These are phyloP conservation scores for Solanum medicagineum DNA, from an alignment of 257 asterid genomes.

Conservation along the genomic window DNA sequence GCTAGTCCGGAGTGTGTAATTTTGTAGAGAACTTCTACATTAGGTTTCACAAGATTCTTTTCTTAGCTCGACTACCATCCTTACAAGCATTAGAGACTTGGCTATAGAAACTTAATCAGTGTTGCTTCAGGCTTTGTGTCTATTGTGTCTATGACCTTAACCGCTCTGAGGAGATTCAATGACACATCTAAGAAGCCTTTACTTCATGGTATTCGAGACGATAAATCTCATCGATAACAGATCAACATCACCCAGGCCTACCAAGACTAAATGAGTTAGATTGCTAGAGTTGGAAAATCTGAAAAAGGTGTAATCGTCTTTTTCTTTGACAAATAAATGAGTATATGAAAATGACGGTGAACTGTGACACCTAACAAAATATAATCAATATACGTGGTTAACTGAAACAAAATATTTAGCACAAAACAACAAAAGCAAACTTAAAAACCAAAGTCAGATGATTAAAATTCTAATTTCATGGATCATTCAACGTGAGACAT, in stretches of 20 bases:
- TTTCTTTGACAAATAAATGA: background rate
- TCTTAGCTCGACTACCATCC: background rate
- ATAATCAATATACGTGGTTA: background rate
- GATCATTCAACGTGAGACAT: background rate
- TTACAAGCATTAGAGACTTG: background rate
- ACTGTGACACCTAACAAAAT: background rate
- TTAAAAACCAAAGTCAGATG: background rate
- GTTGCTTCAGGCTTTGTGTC: background rate
- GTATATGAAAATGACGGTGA: background rate
- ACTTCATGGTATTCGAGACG: too few relatives aligned
- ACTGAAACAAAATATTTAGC: background rate
- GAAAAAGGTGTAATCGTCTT: too few relatives aligned
- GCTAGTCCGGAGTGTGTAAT: background rate
- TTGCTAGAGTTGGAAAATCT: too few relatives aligned
- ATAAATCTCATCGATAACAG: background rate
- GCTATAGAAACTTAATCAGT: background rate
- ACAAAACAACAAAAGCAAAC: background rate
- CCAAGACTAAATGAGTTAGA: too few relatives aligned
- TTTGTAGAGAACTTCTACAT: too few relatives aligned
- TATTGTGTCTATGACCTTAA: background rate
- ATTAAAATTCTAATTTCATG: background rate
- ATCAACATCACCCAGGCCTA: too few relatives aligned
- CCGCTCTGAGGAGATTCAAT: background rate
- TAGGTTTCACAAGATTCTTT: too few relatives aligned
- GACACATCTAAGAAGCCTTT: background rate